phyloP scores from a whole-genome alignment of 2,329 filamentous ascomycete species.

The Hymenotorrendiella dingleyae region DNA sequence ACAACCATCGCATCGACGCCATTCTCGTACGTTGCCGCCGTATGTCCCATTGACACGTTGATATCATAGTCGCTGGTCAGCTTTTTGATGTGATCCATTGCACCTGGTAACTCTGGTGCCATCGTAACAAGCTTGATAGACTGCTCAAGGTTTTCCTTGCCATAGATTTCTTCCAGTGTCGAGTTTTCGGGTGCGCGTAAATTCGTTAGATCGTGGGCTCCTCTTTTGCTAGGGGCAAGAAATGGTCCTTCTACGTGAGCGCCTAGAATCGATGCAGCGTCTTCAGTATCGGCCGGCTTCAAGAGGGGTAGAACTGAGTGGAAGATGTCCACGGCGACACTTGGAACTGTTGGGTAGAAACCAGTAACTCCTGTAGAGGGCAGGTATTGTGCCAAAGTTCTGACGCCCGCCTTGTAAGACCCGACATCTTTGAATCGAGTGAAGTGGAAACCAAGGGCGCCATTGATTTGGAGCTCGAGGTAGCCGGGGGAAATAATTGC shows the following conservation, averaged over 20 bases:
- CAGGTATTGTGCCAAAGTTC: conserved; percentile 42
- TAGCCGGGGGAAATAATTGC: conserved; percentile 48
- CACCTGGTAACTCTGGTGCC: conserved; percentile 44
- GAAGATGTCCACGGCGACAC: conserved; percentile 41
- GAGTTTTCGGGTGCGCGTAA: conserved; percentile 21
- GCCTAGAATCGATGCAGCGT: conserved; percentile 45
- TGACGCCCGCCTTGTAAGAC: conserved; percentile 37
- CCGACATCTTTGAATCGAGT: conserved; percentile 38
- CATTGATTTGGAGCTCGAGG: conserved; percentile 49
- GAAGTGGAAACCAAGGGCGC: conserved; percentile 44
- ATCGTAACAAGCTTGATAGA: conserved; percentile 45
- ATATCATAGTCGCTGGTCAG: conserved; percentile 31
- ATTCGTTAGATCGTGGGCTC: conserved; percentile 38
- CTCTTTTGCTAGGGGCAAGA: conserved; percentile 46
- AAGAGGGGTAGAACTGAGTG: conserved; percentile 39
- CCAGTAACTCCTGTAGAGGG: conserved; percentile 45
- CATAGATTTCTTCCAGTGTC: conserved; percentile 37
- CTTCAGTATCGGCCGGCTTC: conserved; percentile 35
- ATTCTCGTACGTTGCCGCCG: conserved; percentile 40
- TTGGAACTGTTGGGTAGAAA: conserved; percentile 49
- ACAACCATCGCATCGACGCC: conserved; percentile 39
- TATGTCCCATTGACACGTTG: conserved; percentile 35
- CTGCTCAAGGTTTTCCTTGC: conserved; percentile 34
- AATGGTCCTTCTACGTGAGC: conserved; percentile 53
- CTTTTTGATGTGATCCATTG: conserved; percentile 35